Percentiles rank a stretch among this genome's conserved stretches.
phyloP scores from a whole-genome alignment of 1,284 basidiomycete genomes.

The Marasmius tenuissimus region DNA sequence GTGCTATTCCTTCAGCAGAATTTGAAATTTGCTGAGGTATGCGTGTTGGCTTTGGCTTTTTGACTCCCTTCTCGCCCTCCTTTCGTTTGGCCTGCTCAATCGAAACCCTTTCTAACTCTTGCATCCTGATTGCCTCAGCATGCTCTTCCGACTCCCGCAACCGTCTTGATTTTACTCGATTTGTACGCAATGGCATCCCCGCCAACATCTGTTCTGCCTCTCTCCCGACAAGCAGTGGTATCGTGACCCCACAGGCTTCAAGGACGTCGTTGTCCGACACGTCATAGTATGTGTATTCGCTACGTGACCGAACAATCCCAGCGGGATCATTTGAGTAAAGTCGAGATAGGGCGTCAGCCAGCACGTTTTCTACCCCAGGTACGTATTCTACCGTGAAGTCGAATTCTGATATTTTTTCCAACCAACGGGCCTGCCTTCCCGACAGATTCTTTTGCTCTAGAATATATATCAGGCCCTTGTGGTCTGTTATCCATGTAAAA shows the following conservation, averaged over 20 bases:
- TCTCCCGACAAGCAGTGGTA: conserved; percentile 1
- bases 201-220: background rate
- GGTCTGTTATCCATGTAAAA: background rate
- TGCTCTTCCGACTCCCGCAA: background rate
- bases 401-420: conserved; percentile 11
- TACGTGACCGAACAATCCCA: background rate
- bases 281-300: conserved; percentile 5
- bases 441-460: conserved; percentile 11
- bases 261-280: background rate
- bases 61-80: background rate
- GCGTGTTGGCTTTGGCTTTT: background rate
- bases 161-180: background rate
- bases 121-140: background rate
- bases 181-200: background rate
- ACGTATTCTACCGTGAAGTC: conserved; percentile 12
- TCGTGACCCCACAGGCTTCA: background rate
- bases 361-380: background rate
- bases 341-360: conserved; percentile 3
- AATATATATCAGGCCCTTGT: background rate
- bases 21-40: too few relatives aligned
- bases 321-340: conserved; percentile 6
- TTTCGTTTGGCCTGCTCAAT: background rate
- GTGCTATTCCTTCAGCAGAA: too few relatives aligned
- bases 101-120: too few relatives aligned
- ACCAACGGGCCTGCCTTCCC: conserved; percentile 6